Evolutionary conservation across 306 rosid genomes (phyloP), one percentile per base, ranked within the genome.

Genomic region (Lablab purpureus): DNA sequence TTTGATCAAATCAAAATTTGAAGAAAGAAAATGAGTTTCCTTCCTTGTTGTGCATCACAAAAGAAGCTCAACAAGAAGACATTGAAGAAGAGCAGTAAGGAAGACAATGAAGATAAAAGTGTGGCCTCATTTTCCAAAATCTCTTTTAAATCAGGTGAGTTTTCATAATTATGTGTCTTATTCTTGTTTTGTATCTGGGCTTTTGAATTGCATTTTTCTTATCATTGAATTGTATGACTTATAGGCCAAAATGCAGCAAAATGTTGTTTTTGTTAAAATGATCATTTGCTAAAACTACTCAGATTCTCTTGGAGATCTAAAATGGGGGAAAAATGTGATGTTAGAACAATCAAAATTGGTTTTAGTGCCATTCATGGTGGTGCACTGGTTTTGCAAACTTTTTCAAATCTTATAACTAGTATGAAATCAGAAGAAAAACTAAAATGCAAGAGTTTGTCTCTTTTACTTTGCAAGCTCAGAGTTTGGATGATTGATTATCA

Each of bases 101-200:
- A 83, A 63, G 78, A 55, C 23, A 56, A 56, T 65, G 76, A 46
- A 10, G 65, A 62, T 55, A 73, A 78, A 73, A 10, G 10, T 7
- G 13, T 54, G 22, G 15, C 71, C 58, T 65, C 84, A 15, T 17
- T 78, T 73, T 65, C 71, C 23, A 67, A 50, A 40, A 77, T 92
- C 77, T 92, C 94, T 84, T 83, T 86, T 45, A 90, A 81, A 87
- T 87, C 87, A 70, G 98, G 98, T 92, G 70, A 54, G 11, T 36
- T 73, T 63, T 70, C 12, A 71, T 6, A 21, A 60, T 23, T 23
- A 69, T 67, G 23, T 49, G 13, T 47, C 43, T 30, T 15, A 23
- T 34, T 58, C 47, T 17, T 46, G 10, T 49, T 72, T n/a, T 30
- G 6, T 43, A 75, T 68, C 23, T 30, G 2, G 27, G 23, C n/a